Evolutionary conservation across 306 rosid genomes (phyloP), one percentile per base, ranked within the genome.

Genomic region (Cicer yamashitae): DNA sequence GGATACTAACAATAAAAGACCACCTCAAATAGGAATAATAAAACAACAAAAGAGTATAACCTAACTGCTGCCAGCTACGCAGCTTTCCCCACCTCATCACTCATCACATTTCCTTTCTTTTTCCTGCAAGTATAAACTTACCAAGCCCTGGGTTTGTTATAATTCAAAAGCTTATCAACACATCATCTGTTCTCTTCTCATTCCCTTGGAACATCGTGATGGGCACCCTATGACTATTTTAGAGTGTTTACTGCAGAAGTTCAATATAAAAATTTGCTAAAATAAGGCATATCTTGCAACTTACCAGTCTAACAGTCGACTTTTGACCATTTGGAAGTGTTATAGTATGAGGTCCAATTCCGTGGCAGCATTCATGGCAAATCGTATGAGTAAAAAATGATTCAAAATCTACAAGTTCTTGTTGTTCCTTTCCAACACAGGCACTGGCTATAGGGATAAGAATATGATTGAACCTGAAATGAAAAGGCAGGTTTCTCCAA

Each of bases 341-440:
- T 76, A 94, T 94, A 72, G 86, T 79, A 88, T 91, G 97, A 71
- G 98, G 98, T 79, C 98, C 97, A 64, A 94, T 94, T 79, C 98
- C 98, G 69, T 94, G 98, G 91, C 97, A 91, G 87, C 98, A 94
- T 85, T 94, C 98, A 37, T 94, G 98, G 86, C 96, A 94, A 84
- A 91, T 88, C 67, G 96, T 89, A 79, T 90, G 96, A 70, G 98
- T 91, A 78, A 94, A 94, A 89, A 91, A 94, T 4, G 98, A 94
- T 6, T 90, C 93, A 87, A 94, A 94, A 84, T 94, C 97, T 63
- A 91, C 96, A 65, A 79, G 87, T 69, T 84, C 87, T 77, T 86
- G 91, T 73, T 90, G 98, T 57, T 94, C 96, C 71, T 64, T 79
- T 30, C 83, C 81, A 80, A 94, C 74, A 75, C 96, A 91, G 78